Evolutionary conservation across 305 asterid species (phyloP), one percentile per base, ranked within the genome.

Genomic region (Fraxinus sp.): DNA sequence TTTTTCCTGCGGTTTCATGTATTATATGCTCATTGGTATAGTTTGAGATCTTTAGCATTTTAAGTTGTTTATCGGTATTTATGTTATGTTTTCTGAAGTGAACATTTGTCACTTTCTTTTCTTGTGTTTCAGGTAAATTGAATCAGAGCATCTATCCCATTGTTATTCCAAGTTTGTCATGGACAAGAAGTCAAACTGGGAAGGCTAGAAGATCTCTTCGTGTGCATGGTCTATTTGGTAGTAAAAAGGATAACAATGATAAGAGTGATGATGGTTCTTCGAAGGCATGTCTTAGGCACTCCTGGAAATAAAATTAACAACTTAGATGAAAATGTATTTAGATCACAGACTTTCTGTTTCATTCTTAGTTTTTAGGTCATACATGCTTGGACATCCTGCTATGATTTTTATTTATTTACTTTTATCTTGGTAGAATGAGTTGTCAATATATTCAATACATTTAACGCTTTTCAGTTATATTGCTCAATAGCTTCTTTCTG

Each of bases 191-290:
- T 85, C 89, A 52, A 72, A 90, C 76, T 81, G 87, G 87, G 79
- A 86, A 85, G 82, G 83, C 64, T 62, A 87, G 85, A 83, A 88
- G 90, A 83, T 90, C 93, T 80, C 89, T 92, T 64, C 84, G 84
- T 52, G 89, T 95, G 84, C 85, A 86, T 73, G 92, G 91, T 28
- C 90, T 95, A 86, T 95, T 95, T 90, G 99, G 98, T 18, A 96
- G 98, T 28, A 93, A 92, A 87, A 95, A 94, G 87, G 95, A 92
- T 74, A 79, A n/a, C 79, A 86, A 84, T 77, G 97, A 93, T 52
- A 88, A 91, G 89, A 76, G 89, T 30, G 96, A 91, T 83, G 95
- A 93, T 68, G 86, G 89, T 76, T 84, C 91, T 79, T 86, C 92
- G 3, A 94, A 95, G 97, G 99, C 92, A 85, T 49, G 70, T 76